phyloP scores from a whole-genome alignment of 1,139 yeast genomes.

The Suhomyces wounanorum region DNA sequence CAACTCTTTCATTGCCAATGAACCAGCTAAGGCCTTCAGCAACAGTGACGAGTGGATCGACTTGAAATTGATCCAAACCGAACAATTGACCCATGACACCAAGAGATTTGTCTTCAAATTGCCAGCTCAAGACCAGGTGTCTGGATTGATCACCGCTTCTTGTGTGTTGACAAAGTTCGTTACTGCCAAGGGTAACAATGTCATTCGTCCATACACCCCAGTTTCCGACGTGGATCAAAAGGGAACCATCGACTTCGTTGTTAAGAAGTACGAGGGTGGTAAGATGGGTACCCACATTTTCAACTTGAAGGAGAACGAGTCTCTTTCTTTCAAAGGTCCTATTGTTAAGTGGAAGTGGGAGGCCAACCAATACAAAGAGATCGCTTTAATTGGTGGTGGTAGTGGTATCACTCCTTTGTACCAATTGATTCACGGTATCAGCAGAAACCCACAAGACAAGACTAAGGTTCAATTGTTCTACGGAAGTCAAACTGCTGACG shows the following conservation, averaged over 20 bases:
- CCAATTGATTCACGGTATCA: constrained; percentile 74
- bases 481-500: constrained; percentile 76
- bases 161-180: constrained; percentile 78
- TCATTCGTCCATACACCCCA: constrained; percentile 97
- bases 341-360: constrained; percentile 89
- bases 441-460: constrained; percentile 76
- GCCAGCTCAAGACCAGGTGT: constrained; percentile 63
- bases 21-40: constrained; percentile 56
- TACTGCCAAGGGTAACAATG: constrained; percentile 82
- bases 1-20: constrained; percentile 40
- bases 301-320: constrained; percentile 73
- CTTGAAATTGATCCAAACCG: constrained; percentile 62
- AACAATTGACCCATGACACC: constrained; percentile 62
- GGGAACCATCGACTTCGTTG: constrained; percentile 78
- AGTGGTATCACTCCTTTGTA: constrained; percentile 94
- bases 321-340: constrained; percentile 93
- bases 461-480: constrained; percentile 80
- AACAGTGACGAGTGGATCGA: constrained; percentile 83
- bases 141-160: constrained; percentile 84
- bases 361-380: constrained; percentile 77
- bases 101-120: constrained; percentile 73
- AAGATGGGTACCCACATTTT: constrained; percentile 79
- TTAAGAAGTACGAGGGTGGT: constrained; percentile 84
- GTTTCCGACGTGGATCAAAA: constrained; percentile 65
- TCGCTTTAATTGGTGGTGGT: constrained; percentile 93